Evolutionary conservation across 2,329 filamentous ascomycete species (phyloP), one percentile per base, ranked within the genome.

Genomic region (Trichoderma atroviride): DNA sequence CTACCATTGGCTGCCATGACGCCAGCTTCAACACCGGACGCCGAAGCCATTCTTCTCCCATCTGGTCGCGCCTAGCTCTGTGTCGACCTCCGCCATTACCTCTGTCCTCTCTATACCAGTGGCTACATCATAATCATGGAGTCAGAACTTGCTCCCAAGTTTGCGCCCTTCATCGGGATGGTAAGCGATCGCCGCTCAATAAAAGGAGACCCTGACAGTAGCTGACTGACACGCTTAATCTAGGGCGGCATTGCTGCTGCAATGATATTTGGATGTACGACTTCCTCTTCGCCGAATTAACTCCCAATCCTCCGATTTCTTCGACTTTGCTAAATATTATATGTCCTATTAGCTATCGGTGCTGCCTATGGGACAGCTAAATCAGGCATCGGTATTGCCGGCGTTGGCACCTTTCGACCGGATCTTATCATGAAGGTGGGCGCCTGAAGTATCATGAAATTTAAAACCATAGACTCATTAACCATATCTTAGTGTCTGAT

Each of bases 351-450:
- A 88, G 86, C 83, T 76, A 81, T 87, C 74, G 93, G 93, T 76
- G 93, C 93, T 75, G 93, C 93, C 72, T 96, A 94, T 81, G 93
- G 93, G 73, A 96, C 93, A 68, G 92, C 93, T 47, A 96, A 95
- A 81, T 93, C 93, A 52, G 93, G 93, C 73, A 94, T 96, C 78
- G 92, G 92, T 76, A 96, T 96, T 76, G 89, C 92, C 40, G 93
- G 92, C 75, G 91, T 96, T 72, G 93, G 92, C 77, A 94, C 91
- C 47, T 96, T 94, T 81, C 86, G 92, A 77, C 91, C 93, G 70
- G 92, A 96, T 79, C 85, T 96, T 74, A 96, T 96, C 81, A 96
- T 96, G 92, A 96, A 96, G 90, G 92, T 91, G 81, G 68, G 16
- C 65, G 50, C 52, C 24, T 13, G 33, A 19, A 40, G 37, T 56